phyloP scores from a whole-genome alignment of 2,329 filamentous ascomycete species.

The Aspergillus piperis region DNA sequence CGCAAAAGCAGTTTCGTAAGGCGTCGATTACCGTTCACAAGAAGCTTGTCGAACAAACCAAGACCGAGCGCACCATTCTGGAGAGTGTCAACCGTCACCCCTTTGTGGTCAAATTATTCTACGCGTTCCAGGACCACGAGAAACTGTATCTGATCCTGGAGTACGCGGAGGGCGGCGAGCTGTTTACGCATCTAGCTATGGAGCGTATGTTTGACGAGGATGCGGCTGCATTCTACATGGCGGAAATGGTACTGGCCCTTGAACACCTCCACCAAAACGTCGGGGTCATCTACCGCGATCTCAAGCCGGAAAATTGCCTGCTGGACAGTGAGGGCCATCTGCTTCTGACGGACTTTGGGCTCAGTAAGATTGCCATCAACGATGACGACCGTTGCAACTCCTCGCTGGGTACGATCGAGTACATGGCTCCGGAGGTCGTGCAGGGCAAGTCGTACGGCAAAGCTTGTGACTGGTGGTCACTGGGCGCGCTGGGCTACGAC shows the following conservation, averaged over 20 bases:
- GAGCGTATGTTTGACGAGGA: constrained; percentile 95
- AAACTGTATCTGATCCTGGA: constrained; percentile 97
- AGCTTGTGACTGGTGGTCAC: constrained; percentile 97
- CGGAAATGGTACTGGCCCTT: constrained; percentile 91
- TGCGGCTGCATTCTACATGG: constrained; percentile 95
- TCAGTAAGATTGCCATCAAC: constrained; percentile 89
- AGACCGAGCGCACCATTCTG: constrained; percentile 90
- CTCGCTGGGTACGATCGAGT: constrained; percentile 91
- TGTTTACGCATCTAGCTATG: constrained; percentile 91
- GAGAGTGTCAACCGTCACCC: constrained; percentile 96
- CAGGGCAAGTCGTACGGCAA: constrained; percentile 86
- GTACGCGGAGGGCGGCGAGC: constrained; percentile 93
- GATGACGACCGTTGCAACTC: constrained; percentile 74
- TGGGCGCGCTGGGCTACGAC: constrained; percentile 89
- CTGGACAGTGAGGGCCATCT: constrained; percentile 89
- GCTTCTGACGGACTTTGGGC: constrained; percentile 91
- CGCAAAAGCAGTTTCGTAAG: constrained; percentile 98
- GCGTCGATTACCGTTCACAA: constrained; percentile 94
- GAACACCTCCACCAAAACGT: constrained; percentile 90
- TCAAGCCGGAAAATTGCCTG: constrained; percentile 97
- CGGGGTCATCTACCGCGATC: constrained; percentile 91
- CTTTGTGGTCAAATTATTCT: constrained; percentile 97
- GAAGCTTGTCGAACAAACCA: constrained; percentile 93
- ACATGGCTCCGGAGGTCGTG: constrained; percentile 98
- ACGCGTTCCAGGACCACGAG: constrained; percentile 97